These are phyloP conservation scores for Macrocybe gigantea DNA, from an alignment of 768 basidiomycete genomes.

Conservation along the genomic window DNA sequence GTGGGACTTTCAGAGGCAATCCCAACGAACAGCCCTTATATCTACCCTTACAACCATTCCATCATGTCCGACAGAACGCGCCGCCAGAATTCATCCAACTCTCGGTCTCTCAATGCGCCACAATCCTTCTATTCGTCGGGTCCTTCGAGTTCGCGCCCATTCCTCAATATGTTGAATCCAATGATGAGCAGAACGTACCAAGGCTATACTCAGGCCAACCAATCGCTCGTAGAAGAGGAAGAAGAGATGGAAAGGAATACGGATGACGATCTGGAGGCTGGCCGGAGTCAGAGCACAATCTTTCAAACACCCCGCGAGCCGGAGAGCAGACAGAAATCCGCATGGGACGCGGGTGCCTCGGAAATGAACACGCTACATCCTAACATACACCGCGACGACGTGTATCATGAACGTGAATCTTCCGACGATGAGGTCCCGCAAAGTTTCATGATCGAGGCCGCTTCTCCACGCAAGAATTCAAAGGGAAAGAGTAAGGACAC, in stretches of 20 bases:
- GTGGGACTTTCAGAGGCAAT: too few relatives aligned
- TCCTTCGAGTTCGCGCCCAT: slow-evolving; percentile 62
- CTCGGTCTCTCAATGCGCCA: slow-evolving; percentile 28
- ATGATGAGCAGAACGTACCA: slow-evolving; percentile 60
- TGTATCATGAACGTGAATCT: slow-evolving; percentile 49
- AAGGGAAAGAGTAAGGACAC: slow-evolving; percentile 19
- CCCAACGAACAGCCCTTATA: too few relatives aligned
- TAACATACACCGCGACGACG: slow-evolving; percentile 67
- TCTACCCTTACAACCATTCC: too few relatives aligned
- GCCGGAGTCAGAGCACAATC: slow-evolving; percentile 36
- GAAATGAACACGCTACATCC: slow-evolving; percentile 59
- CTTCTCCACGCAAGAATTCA: slow-evolving; percentile 20
- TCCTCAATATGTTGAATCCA: slow-evolving; percentile 79
- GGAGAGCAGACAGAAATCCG: slow-evolving; percentile 20
- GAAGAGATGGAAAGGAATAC: slow-evolving; percentile 44
- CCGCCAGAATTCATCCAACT: slow-evolving; percentile 21
- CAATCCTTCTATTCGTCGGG: slow-evolving; percentile 32
- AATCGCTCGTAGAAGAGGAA: slow-evolving; percentile 69
- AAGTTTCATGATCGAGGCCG: slow-evolving; percentile 80
- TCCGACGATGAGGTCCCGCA: slow-evolving; percentile 84
- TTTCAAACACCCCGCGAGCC: slow-evolving; percentile 24
- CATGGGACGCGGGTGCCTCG: slow-evolving; percentile 52
- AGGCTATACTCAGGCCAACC: slow-evolving; percentile 71
- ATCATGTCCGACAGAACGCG: slow-evolving; percentile 21
- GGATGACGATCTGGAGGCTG: slow-evolving; percentile 62